Conservation (phyloP, 768 basidiomycete species). For the Pleurotus cornucopiae region DNA sequence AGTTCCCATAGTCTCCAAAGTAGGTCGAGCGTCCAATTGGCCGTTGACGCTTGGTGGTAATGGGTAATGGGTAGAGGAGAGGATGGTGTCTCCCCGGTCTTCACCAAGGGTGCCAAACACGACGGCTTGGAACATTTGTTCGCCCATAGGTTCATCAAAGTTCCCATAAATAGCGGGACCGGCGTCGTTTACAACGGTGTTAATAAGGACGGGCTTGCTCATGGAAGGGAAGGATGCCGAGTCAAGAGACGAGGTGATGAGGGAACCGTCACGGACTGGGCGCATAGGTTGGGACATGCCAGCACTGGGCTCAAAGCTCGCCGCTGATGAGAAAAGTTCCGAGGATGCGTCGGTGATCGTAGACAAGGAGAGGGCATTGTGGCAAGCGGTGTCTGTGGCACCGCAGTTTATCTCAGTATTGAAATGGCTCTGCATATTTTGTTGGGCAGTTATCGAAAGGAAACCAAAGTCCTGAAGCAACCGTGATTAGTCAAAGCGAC, state of each 20-base stretch:
- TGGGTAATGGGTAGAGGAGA: conserved; percentile 45
- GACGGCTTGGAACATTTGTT: conserved; percentile 29
- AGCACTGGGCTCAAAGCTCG: conserved; percentile 46
- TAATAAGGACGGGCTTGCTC: conserved; percentile 65
- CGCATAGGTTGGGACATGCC: conserved; percentile 58
- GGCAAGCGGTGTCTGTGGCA: conserved; percentile 43
- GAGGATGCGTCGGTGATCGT: conserved; percentile 52
- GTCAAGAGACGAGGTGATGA: conserved; percentile 66
- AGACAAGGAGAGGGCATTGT: conserved; percentile 41
- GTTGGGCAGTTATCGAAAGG: conserved; percentile 48
- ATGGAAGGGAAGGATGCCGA: conserved; percentile 54
- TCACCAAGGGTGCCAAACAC: conserved; percentile 44
- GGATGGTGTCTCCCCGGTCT: conserved; percentile 35
- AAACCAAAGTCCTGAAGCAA: conserved; percentile 67
- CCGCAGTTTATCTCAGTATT: conserved; percentile 43
- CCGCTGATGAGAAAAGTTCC: conserved; percentile 38
- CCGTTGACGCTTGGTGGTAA: conserved; percentile 21
- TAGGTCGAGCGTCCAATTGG: conserved; percentile 47
- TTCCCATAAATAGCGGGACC: conserved; percentile 52
- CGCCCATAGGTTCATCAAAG: conserved; percentile 35
- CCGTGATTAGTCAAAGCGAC: conserved; percentile 3
- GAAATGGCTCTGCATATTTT: conserved; percentile 48
- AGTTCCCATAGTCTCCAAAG: conserved; percentile 56
- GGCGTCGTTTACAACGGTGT: conserved; percentile 72
- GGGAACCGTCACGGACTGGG: conserved; percentile 60